Base-by-base conservation (phyloP, 2,329 filamentous ascomycete species). In the Dactylellina parvicollis region DNA sequence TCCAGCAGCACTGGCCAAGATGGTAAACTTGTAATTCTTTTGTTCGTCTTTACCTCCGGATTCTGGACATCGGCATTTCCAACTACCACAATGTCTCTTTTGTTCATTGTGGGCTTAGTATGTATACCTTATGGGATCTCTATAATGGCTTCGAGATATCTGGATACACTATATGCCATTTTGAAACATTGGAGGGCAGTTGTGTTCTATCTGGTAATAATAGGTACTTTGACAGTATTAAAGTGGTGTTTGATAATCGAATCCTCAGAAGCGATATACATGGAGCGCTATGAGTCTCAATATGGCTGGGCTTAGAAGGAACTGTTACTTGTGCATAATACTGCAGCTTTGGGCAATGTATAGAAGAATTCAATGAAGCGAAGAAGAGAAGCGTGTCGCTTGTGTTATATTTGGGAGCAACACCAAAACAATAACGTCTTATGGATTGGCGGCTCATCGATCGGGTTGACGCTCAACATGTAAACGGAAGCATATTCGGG, bases 61-160 rank as follows among this genome's bases (percentile, higher is more conserved):
- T 65, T 72, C 28, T 72, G 59, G 67, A 12, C 50, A 3, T 44
- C 67, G 1, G 59, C 67, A 30, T 72, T 72, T 28, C 67, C 67
- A 0, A 55, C 36, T 0, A 34, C 52, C 0, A 60, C 36, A 0
- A 64, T 57, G 36, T 24, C 47, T 10, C 7, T 54, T 16, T 4
- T 55, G 0, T 65, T 72, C 34, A 8, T 9, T 4, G 7, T 40
- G 0, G 52, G 52, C 5, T 24, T 72, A 1, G 22, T 52, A 12
- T 59, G 36, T n/a, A 22, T 54, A 24, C 44, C 46, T 2, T 36
- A 34, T 42, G 36, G 34, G 3, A 3, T 71, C n/a, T 5, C 38
- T 7, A 16, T 18, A 20, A n/a, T 54, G 0, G 18, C 10, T 34
- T 28, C 16, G 8, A 67, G 26, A 18, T 59, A 67, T 44, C 28